Evolutionary conservation across 176 grass and related monocot species (phyloP), one percentile per base, ranked within the genome.

Genomic region (Musa acuminata): DNA sequence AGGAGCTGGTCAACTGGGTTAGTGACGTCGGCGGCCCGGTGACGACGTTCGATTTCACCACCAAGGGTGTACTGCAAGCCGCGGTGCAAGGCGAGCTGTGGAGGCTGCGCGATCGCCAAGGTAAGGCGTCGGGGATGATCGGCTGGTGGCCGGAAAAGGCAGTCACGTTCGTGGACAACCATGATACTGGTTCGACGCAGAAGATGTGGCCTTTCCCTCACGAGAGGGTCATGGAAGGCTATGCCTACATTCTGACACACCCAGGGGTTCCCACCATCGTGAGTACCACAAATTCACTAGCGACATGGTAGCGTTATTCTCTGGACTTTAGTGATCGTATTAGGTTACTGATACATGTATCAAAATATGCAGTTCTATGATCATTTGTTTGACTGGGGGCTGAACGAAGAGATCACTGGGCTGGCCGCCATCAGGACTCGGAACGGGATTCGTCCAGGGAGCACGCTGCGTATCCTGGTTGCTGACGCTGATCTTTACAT

Each of bases 141-240:
- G 89, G 92, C 1, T 86, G 83, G 89, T 72, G 80, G 85, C 92
- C 92, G 8, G 92, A 88, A 75, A 89, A 85, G 79, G 87, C 89
- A 0, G 92, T 96, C 69, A 92, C 92, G 0, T 96, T 96, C 84
- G 64, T 96, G 13, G 89, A 96, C 73, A 96, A 96, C 75, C 92
- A 96, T 77, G 92, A 96, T 73, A 96, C 92, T 1, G 89, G 89
- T 0, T 96, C 88, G 49, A 91, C 92, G 0, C 88, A 96, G 80
- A 87, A 68, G 29, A 21, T 77, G 11, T 77, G 74, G 88, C 88
- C 91, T 1, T 95, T 95, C 75, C 91, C 91, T 0, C 59, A 83
- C 0, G 85, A 90, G 50, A 95, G 90, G 83, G 83, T 95, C 79
- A 90, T 90, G 83, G 87, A 88, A 48, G 91, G 91, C 62, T 95